Percentiles rank a stretch among this genome's conserved stretches.
Conservation (phyloP, 164 flowering plant genomes). For the Vitis vinifera region DNA sequence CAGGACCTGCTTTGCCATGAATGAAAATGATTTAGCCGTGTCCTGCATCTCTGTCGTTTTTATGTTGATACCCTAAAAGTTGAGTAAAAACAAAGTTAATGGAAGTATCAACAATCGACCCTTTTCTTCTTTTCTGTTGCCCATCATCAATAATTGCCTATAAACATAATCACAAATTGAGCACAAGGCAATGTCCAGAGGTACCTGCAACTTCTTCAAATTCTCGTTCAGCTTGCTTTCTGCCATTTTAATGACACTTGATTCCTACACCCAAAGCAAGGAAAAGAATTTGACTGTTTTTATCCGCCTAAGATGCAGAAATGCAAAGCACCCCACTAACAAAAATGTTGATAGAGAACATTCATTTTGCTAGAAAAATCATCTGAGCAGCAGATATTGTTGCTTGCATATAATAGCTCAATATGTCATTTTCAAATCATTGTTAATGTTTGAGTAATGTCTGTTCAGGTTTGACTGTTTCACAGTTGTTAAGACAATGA, state of each 20-base stretch:
- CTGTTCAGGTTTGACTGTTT: no score
- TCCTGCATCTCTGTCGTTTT: conserved; percentile 78
- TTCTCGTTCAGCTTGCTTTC: conserved; percentile 74
- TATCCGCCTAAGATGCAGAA: not conserved
- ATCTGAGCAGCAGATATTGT: no score
- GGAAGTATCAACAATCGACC: no score
- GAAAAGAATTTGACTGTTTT: not conserved
- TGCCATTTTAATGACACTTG: conserved; percentile 51
- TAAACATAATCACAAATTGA: not conserved
- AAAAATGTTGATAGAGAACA: no score
- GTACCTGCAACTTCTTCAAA: conserved; percentile 73
- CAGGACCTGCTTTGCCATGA: conserved; percentile 70
- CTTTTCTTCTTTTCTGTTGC: no score
- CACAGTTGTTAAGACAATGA: no score
- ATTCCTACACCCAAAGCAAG: conserved; percentile 44
- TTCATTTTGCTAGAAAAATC: no score
- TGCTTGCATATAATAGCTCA: no score
- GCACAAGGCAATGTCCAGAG: not conserved
- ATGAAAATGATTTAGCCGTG: conserved; percentile 75
- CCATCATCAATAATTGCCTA: not conserved
- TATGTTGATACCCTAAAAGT: conserved; percentile 58
- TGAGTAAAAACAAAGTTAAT: not conserved
- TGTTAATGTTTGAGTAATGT: no score
- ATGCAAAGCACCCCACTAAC: no score
- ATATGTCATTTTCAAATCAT: no score